A percentile compares a stretch with the other conserved stretches of the same genome.
Evolutionary conservation across 2,329 filamentous ascomycete species (phyloP).

Genomic region (Verticillium nubilum): DNA sequence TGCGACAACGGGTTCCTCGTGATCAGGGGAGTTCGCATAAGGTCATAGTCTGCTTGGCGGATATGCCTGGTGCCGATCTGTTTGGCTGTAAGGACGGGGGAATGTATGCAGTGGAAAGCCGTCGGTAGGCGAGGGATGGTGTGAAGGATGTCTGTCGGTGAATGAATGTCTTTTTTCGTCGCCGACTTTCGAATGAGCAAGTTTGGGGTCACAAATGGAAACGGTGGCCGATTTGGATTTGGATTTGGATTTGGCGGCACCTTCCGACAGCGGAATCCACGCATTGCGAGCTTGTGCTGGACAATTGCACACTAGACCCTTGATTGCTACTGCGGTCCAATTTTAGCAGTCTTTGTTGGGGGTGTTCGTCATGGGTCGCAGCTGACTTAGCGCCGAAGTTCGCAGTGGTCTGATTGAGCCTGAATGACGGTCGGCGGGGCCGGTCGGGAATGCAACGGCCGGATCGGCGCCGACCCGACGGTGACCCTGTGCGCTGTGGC

Average conservation of each 20-base stretch:
- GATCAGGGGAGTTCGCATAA: neutral
- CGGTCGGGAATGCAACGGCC: neutral
- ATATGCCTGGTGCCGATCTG: neutral
- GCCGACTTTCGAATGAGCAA: neutral
- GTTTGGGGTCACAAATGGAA: neutral
- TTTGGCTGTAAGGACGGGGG: neutral
- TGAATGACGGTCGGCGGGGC: neutral
- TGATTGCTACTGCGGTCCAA: neutral
- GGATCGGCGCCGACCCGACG: neutral
- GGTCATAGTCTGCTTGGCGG: neutral
- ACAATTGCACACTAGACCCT: neutral
- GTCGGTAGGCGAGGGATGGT: constrained; percentile 9
- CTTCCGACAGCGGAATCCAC: neutral
- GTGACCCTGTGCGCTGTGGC: neutral
- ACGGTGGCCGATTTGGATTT: neutral
- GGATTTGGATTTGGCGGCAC: too few species aligned
- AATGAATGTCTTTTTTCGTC: neutral
- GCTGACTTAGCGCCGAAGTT: neutral
- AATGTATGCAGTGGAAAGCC: constrained; percentile 4
- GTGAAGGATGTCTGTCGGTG: neutral
- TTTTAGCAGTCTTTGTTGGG: neutral
- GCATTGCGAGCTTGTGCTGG: neutral
- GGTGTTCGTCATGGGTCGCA: neutral
- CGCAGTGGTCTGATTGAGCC: neutral
- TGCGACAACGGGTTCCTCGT: neutral